Percentiles rank a stretch among this genome's conserved stretches.
Evolutionary conservation across 2,329 filamentous ascomycete species (phyloP).

Genomic region (Monilinia polystroma): DNA sequence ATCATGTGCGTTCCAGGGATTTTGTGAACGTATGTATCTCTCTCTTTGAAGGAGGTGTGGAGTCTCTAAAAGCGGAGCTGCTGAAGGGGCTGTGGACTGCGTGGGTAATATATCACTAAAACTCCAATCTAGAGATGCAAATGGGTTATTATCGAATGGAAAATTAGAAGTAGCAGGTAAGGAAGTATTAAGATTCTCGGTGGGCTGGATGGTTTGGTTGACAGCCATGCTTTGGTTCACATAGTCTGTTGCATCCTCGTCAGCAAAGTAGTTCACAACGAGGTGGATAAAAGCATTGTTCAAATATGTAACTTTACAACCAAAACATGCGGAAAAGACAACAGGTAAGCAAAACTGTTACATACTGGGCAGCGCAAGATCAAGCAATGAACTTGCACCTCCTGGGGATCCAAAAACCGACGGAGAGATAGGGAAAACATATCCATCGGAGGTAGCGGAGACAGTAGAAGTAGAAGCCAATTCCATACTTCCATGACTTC

Average conservation of each 20-base stretch:
- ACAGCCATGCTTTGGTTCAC: constrained; percentile 16
- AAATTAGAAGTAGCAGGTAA: constrained; percentile 13
- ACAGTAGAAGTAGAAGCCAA: constrained; percentile 29
- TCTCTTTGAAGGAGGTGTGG: constrained; percentile 22
- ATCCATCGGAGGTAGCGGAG: constrained; percentile 33
- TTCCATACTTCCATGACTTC: constrained; percentile 33
- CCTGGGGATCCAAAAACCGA: constrained; percentile 25
- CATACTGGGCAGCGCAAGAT: constrained; percentile 32
- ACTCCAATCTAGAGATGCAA: constrained; percentile 3
- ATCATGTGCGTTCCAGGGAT: constrained; percentile 34
- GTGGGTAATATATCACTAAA: constrained; percentile 3
- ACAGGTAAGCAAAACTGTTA: constrained; percentile 13
- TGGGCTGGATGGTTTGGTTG: constrained; percentile 16
- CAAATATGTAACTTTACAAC: neutral
- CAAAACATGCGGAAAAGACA: neutral
- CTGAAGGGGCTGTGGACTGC: neutral
- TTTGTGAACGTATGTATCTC: constrained; percentile 19
- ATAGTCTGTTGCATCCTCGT: constrained; percentile 14
- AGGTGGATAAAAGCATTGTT: neutral
- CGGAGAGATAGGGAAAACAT: constrained; percentile 28
- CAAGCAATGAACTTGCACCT: constrained; percentile 24
- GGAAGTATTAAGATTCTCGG: constrained; percentile 8
- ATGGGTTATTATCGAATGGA: constrained; percentile 7
- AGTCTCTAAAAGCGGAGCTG: neutral
- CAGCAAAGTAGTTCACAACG: constrained; percentile 15